Percentiles rank a stretch among this genome's conserved stretches.
phyloP scores from a whole-genome alignment of 495 filamentous ascomycete species.

The Lindgomyces ingoldianus region DNA sequence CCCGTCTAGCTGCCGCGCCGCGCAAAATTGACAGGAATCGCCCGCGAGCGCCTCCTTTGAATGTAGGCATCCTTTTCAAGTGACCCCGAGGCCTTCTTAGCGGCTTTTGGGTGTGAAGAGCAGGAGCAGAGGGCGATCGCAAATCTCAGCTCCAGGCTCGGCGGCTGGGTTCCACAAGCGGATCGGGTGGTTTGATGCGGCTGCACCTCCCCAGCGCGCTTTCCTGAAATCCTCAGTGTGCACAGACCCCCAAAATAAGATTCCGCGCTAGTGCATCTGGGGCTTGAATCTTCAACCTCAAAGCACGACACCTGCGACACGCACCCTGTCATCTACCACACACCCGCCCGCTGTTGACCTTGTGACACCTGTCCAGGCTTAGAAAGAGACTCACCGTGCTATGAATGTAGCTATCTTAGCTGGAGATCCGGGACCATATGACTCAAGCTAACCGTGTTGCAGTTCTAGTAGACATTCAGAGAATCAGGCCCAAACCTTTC shows the following conservation, averaged over 20 bases:
- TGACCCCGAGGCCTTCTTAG: not conserved
- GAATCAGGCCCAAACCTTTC: not conserved
- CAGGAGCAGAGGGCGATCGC: not conserved
- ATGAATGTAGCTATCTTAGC: not conserved
- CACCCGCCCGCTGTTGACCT: not conserved
- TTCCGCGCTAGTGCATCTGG: not conserved
- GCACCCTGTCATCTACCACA: not conserved
- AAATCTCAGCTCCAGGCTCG: constrained; percentile 21
- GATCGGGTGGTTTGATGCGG: constrained; percentile 9
- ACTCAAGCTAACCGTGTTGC: not conserved
- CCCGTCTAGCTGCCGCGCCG: not conserved
- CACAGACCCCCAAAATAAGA: not conserved
- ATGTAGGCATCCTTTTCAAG: not conserved
- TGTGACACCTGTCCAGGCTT: no score
- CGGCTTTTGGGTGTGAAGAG: not conserved
- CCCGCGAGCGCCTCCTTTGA: not conserved
- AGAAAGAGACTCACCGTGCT: no score
- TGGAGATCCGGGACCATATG: not conserved
- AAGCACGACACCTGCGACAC: not conserved
- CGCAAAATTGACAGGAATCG: not conserved
- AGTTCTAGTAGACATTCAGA: not conserved
- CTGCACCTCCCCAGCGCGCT: not conserved
- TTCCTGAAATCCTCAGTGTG: not conserved
- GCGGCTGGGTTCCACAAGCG: constrained; percentile 18
- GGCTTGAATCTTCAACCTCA: not conserved